Conservation (phyloP, 1,284 basidiomycete species). For the Neotropicomus parvogracilis region DNA sequence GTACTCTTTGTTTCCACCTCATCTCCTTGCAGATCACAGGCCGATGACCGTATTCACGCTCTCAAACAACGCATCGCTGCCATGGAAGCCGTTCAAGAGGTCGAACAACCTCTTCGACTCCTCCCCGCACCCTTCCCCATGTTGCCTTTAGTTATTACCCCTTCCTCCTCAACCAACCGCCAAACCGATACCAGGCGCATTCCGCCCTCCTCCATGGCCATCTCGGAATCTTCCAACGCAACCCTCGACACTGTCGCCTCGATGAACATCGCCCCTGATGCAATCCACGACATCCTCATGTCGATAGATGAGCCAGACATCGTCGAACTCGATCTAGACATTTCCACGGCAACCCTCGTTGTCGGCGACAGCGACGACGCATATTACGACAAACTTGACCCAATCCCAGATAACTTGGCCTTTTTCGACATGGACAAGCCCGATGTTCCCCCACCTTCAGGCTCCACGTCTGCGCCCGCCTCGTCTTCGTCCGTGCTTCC, state of each 20-base stretch:
- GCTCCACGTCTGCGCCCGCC: neutral
- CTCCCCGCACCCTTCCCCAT: conserved; percentile 7
- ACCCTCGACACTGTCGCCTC: conserved; percentile 8
- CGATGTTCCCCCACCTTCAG: neutral
- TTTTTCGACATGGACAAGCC: conserved; percentile 16
- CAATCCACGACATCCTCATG: conserved; percentile 4
- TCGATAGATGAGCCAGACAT: conserved; percentile 10
- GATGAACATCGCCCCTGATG: neutral
- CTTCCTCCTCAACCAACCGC: neutral
- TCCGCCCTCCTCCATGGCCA: conserved; percentile 17
- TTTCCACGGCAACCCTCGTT: conserved; percentile 17
- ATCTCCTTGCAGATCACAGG: conserved; percentile 22
- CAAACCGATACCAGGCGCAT: conserved; percentile 1
- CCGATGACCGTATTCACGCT: conserved; percentile 25
- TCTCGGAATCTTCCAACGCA: conserved; percentile 18
- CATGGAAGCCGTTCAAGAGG: conserved; percentile 1
- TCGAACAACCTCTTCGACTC: neutral
- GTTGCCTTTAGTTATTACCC: neutral
- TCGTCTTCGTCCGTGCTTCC: conserved; percentile 7
- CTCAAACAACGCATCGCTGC: conserved; percentile 21
- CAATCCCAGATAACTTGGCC: conserved; percentile 18
- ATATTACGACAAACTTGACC: conserved; percentile 31
- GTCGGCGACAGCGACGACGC: conserved; percentile 30
- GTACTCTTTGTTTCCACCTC: neutral
- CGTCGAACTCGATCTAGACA: conserved; percentile 20